Base-by-base conservation (phyloP, 345 rosid species). In the Citrus glauca region DNA sequence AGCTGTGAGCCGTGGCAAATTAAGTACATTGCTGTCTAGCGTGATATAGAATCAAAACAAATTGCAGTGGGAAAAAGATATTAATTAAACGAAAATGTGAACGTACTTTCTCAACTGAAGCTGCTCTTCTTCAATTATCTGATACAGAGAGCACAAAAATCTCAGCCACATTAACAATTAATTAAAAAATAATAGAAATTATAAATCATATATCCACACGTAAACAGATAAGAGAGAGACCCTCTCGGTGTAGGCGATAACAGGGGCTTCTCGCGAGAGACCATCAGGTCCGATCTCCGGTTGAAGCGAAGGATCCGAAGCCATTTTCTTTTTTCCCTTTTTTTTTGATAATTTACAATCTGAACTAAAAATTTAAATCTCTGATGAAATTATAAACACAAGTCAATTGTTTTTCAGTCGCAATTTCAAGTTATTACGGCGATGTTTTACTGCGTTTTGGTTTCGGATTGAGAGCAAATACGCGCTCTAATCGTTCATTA, bases 261-360 rank as follows among this genome's bases (percentile, higher is more conserved):
- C 87, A 9, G 97, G 93, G 71, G 93, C 88, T 89, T 97, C 98
- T 78, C 92, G 81, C 3, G 95, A 75, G 80, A 97, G 88, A 63
- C 98, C 98, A 63, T 93, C 98, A 69, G 98, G 90, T 19, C 99
- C 97, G 85, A 94, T 94, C 92, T 91, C 89, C 30, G 90, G 87
- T 78, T 67, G 85, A 38, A 94, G 86, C 27, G 89, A 84, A 68
- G 91, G 91, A 89, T 89, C 88, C 32, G 86, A 85, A 37, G 91
- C 89, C 94, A 89, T 92, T 79, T 66, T 9, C 14, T n/a, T 64
- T 74, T 38, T 59, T 10, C n/a, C 17, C 7, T 19, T 9, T 22
- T 30, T 20, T 1, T 8, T 13, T 13, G 22, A 48, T 50, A 78
- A 72, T 68, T 62, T 32, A 73, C 33, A 63, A 74, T 69, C 28